Evolutionary conservation across 306 rosid species (phyloP).

Genomic region (Quercus variabilis): DNA sequence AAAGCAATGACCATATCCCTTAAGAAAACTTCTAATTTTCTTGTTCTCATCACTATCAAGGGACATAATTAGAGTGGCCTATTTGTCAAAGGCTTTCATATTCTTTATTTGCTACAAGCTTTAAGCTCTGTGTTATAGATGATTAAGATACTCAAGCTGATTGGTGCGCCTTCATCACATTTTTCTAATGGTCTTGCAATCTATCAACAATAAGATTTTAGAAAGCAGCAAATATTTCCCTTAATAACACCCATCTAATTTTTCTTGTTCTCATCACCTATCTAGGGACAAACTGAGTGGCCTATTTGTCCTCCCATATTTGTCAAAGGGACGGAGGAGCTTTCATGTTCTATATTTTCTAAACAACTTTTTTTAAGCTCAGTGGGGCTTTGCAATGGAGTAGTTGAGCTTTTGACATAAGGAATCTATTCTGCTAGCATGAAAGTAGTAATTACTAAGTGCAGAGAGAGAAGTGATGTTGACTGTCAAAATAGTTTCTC

Average conservation of each 20-base stretch:
- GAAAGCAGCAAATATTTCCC: too few relatives aligned
- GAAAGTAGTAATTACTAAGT: neutral
- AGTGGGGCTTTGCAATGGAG: neutral
- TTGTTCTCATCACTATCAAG: too few relatives aligned
- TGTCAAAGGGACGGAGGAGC: neutral
- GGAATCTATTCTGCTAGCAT: neutral
- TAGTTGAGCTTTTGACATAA: neutral
- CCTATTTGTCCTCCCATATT: neutral
- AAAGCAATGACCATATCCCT: too few relatives aligned
- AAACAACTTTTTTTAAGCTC: neutral
- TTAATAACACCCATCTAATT: too few relatives aligned
- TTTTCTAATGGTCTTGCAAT: neutral
- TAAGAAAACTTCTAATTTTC: too few relatives aligned
- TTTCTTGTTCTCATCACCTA: too few relatives aligned
- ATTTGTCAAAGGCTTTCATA: too few relatives aligned
- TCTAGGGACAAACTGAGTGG: neutral
- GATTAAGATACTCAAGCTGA: neutral
- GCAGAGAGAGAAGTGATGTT: neutral
- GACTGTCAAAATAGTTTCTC: neutral
- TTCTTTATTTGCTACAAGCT: too few relatives aligned
- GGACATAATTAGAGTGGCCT: too few relatives aligned
- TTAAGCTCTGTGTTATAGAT: neutral
- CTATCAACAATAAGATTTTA: too few relatives aligned
- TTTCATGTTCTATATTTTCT: neutral
- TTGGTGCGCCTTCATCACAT: neutral